Evolutionary conservation across 2,329 filamentous ascomycete genomes (phyloP), one percentile per base, ranked within the genome.

Genomic region (Calonectria pseudoturangicola): DNA sequence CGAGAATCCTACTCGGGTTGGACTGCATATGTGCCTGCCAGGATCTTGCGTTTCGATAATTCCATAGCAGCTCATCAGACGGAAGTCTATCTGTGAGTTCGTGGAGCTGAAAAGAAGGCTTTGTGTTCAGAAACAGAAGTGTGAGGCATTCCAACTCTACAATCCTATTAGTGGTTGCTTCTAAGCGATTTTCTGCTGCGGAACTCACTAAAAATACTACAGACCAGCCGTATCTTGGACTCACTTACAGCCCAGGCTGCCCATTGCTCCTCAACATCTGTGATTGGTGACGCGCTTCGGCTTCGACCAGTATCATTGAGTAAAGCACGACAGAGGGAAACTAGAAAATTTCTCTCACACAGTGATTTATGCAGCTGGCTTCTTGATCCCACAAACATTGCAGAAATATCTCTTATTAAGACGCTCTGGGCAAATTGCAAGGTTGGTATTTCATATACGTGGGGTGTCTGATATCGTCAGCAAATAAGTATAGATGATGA

Each of bases 181-280:
- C n/a, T 3, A 15, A 8, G 5, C 2, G n/a, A 8, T 21, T 0
- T 3, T 21, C n/a, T 3, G 6, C n/a, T 3, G 33, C 15, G 2
- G 4, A 25, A 12, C n/a, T 8, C 16, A 58, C 54, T 58, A 7
- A 58, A 58, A 12, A 58, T 21, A 6, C 54, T 25, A 27, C 54
- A 58, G 16, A 36, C 54, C 12, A 58, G 9, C 16, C 54, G 33
- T 15, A 58, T 33, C 16, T 16, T 21, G 12, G 54, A 58, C 33
- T 58, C 54, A 4, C 33, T n/a, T 13, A 21, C 6, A 9, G 41
- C 13, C 54, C 54, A 58, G 7, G 15, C 2, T 10, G 16, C n/a
- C 54, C 54, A 58, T 41, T 15, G 6, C 12, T 27, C 18, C 10
- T 4, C 25, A 9, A 21, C 54, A 41, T 27, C 6, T 3, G 21